Conservation (phyloP, 331 rosid species). For the Malus hybrid region DNA sequence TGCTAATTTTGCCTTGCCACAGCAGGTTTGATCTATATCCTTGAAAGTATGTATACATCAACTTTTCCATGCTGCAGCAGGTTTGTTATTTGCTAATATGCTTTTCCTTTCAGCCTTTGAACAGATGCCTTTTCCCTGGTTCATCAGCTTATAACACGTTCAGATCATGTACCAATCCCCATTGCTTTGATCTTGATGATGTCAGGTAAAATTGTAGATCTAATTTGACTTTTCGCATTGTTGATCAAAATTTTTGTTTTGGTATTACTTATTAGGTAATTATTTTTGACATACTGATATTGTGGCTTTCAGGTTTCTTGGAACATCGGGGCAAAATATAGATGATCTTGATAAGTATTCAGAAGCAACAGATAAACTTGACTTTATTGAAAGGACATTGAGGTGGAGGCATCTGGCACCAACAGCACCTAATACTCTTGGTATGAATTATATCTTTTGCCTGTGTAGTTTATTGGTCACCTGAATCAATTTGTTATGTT, state of each 20-base stretch:
- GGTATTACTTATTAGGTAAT: neutral
- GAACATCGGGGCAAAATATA: slow-evolving; percentile 87
- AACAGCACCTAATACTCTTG: slow-evolving; percentile 93
- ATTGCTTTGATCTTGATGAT: slow-evolving; percentile 74
- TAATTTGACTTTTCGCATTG: neutral
- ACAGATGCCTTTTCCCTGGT: slow-evolving; percentile 88
- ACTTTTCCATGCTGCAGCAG: neutral
- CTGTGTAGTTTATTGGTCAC: neutral
- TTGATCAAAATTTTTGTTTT: neutral
- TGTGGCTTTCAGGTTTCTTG: slow-evolving; percentile 67
- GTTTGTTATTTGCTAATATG: slow-evolving; percentile 22
- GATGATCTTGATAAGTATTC: slow-evolving; percentile 88
- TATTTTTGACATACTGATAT: slow-evolving; percentile 1
- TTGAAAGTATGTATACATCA: neutral
- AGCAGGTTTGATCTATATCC: slow-evolving; percentile 61
- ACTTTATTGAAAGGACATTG: slow-evolving; percentile 87
- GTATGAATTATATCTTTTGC: slow-evolving; percentile 34
- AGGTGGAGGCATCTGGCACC: slow-evolving; percentile 97
- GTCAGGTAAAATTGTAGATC: slow-evolving; percentile 42
- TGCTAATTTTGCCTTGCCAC: slow-evolving; percentile 83
- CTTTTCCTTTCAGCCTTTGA: slow-evolving; percentile 63
- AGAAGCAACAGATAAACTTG: slow-evolving; percentile 72
- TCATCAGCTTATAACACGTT: slow-evolving; percentile 81
- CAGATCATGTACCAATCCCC: slow-evolving; percentile 90
- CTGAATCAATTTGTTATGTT: neutral